Evolutionary conservation across 257 asterid species (phyloP).

Genomic region (Linaria vulgaris): DNA sequence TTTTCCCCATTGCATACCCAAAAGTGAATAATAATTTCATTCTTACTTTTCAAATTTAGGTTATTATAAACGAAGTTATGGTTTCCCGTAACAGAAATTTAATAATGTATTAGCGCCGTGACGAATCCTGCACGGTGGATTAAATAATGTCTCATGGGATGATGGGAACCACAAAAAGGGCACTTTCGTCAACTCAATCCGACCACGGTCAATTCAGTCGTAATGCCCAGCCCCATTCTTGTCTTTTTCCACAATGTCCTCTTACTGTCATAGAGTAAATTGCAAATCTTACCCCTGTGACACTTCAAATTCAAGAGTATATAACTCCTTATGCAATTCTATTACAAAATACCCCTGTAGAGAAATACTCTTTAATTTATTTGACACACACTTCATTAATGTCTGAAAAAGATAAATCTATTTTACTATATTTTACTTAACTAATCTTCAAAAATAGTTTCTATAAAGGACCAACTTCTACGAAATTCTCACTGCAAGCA

Average conservation of each 20-base stretch:
- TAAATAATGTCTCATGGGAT: constrained; percentile 5
- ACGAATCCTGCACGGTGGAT: constrained; percentile 42
- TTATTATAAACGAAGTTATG: background rate
- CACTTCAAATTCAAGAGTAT: no score
- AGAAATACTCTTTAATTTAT: no score
- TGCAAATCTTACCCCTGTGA: no score
- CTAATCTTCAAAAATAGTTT: no score
- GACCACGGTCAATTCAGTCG: constrained; percentile 8
- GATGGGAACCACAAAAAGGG: constrained; percentile 9
- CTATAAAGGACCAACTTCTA: no score
- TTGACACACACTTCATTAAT: no score
- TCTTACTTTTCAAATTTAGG: background rate
- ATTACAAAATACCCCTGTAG: no score
- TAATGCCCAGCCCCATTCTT: constrained; percentile 23
- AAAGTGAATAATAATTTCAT: constrained; percentile 5
- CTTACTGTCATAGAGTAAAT: background rate
- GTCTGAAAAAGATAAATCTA: no score
- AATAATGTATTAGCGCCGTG: constrained; percentile 31
- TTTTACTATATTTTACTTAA: no score
- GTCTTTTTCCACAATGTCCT: constrained; percentile 33
- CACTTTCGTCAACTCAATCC: background rate
- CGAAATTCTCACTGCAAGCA: no score
- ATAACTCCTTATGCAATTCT: no score
- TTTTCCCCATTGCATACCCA: constrained; percentile 10
- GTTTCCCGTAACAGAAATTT: background rate